Evolutionary conservation across 805 yeast species (phyloP).

Genomic region (Candida verbasci): DNA sequence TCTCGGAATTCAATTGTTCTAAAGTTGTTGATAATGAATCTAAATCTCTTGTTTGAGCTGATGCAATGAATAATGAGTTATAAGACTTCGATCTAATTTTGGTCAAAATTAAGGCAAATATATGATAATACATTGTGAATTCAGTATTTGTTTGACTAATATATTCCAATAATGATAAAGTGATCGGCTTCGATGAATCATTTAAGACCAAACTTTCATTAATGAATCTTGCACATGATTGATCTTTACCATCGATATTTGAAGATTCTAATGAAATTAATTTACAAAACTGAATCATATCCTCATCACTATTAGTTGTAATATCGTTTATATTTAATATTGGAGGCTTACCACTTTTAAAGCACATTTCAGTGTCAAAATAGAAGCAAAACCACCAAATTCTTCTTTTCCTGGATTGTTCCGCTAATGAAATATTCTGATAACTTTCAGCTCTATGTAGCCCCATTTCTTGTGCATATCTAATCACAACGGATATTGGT

Average conservation of each 20-base stretch:
- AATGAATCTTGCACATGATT: neutral
- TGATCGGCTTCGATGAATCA: neutral
- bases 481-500: constrained; percentile 28
- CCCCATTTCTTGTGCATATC: constrained; percentile 40
- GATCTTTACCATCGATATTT: neutral
- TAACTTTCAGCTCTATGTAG: constrained; percentile 33
- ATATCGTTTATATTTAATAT: constrained; percentile 30
- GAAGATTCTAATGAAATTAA: neutral
- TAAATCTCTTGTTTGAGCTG: constrained; percentile 16
- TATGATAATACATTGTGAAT: constrained; percentile 4
- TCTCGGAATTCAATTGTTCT: constrained; percentile 22
- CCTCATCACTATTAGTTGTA: constrained; percentile 20
- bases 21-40: constrained; percentile 18
- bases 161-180: constrained; percentile 1
- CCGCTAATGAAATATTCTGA: constrained; percentile 16
- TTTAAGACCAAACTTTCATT: neutral
- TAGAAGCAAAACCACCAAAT: constrained; percentile 37
- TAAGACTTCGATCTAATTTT: constrained; percentile 27
- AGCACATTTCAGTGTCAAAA: constrained; percentile 35
- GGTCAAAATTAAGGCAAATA: constrained; percentile 14
- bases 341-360: constrained; percentile 38
- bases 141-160: neutral
- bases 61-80: constrained; percentile 27
- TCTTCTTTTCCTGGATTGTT: constrained; percentile 19
- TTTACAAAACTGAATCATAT: constrained; percentile 9